Conservation (phyloP, 768 basidiomycete genomes). For the Pleurotus sapidus region DNA sequence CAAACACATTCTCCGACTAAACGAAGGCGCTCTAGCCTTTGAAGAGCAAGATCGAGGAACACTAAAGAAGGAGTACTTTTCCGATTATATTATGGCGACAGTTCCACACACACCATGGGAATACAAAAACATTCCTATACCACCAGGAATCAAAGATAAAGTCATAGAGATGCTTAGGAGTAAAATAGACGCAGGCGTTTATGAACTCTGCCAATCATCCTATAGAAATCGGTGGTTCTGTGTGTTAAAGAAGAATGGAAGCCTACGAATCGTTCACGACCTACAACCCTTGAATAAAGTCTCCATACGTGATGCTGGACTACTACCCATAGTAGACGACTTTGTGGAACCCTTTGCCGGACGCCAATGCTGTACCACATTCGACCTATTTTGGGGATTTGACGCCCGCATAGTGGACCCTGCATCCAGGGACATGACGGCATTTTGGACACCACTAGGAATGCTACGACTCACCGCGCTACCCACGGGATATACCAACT, state of each 20-base stretch:
- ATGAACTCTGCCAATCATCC: constrained; percentile 30
- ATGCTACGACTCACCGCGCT: constrained; percentile 26
- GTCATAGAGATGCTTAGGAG: constrained; percentile 25
- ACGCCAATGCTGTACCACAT: constrained; percentile 19
- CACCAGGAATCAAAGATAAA: constrained; percentile 24
- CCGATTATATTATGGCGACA: constrained; percentile 25
- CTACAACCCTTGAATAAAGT: constrained; percentile 35
- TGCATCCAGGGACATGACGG: constrained; percentile 26
- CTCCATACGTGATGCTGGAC: constrained; percentile 31
- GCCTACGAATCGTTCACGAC: constrained; percentile 32
- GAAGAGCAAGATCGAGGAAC: constrained; percentile 14
- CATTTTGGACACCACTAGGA: constrained; percentile 36
- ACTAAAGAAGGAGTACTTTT: constrained; percentile 18
- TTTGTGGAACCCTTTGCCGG: constrained; percentile 28
- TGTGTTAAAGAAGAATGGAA: constrained; percentile 31
- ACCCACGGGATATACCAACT: constrained; percentile 39
- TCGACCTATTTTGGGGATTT: constrained; percentile 34
- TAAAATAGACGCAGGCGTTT: constrained; percentile 33
- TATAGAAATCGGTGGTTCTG: constrained; percentile 37
- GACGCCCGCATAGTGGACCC: constrained; percentile 24
- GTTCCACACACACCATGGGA: constrained; percentile 34
- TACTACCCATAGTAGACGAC: constrained; percentile 29
- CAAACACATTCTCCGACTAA: constrained; percentile 16
- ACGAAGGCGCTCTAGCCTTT: constrained; percentile 21
- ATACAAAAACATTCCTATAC: constrained; percentile 30